Conservation (phyloP, 2,329 filamentous ascomycete genomes). For the Fusarium robinianum region DNA sequence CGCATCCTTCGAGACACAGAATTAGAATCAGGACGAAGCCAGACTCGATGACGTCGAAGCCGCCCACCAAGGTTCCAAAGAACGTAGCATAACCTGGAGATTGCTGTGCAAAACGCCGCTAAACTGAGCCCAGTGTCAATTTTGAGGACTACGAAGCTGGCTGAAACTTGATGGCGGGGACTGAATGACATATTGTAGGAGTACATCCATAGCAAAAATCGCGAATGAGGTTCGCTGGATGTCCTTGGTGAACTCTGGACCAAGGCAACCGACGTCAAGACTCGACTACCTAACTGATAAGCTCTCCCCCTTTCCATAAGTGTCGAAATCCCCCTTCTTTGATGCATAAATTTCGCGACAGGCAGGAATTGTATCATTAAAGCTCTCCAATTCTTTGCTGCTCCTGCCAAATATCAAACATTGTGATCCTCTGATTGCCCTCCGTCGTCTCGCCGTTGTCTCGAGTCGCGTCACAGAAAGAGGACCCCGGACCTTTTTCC, state of each 20-base stretch:
- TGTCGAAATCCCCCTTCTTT: too few relatives aligned
- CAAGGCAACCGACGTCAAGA: too few relatives aligned
- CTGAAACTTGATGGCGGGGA: slow-evolving; percentile 21
- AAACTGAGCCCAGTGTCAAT: slow-evolving; percentile 15
- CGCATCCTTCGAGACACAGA: slow-evolving; percentile 3
- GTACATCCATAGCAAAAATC: too few relatives aligned
- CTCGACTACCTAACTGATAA: too few relatives aligned
- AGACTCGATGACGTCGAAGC: slow-evolving; percentile 33
- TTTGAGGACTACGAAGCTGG: slow-evolving; percentile 5
- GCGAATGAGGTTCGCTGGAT: too few relatives aligned
- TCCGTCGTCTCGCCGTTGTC: slow-evolving; percentile 30
- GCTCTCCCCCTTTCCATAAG: too few relatives aligned
- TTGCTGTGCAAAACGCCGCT: slow-evolving; percentile 13
- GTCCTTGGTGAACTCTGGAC: too few relatives aligned
- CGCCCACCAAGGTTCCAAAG: slow-evolving; percentile 24
- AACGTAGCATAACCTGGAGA: slow-evolving; percentile 22
- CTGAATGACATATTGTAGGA: slow-evolving; percentile 32
- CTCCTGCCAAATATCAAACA: too few relatives aligned
- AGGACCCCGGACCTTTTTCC: slow-evolving; percentile 13
- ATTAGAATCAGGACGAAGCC: slow-evolving; percentile 33
- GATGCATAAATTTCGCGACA: too few relatives aligned
- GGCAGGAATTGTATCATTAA: too few relatives aligned
- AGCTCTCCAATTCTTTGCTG: too few relatives aligned
- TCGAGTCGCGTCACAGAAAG: slow-evolving; percentile 34
- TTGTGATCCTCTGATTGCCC: slow-evolving; percentile 1